Evolutionary conservation across 129 eudicot genomes (phyloP).

Genomic region (Flaveria ramosissima): DNA sequence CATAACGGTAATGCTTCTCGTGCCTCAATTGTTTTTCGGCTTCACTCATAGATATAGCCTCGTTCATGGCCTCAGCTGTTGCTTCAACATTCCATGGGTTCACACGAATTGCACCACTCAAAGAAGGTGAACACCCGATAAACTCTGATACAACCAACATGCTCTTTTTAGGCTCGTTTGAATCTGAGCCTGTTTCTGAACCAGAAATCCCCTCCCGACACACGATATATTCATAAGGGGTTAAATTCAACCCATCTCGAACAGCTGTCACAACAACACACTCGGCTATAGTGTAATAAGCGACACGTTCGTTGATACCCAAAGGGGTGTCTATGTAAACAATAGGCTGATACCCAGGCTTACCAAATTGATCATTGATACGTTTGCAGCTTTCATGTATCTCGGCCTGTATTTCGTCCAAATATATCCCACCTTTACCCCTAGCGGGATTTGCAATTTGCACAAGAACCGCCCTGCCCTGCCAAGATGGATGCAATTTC

Average conservation of each 20-base stretch:
- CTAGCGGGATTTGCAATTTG: constrained; percentile 80
- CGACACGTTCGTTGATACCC: constrained; percentile 58
- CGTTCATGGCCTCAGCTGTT: constrained; percentile 87
- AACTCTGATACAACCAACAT: constrained; percentile 92
- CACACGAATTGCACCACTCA: constrained; percentile 86
- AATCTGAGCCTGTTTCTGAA: constrained; percentile 47
- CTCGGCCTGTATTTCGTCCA: constrained; percentile 68
- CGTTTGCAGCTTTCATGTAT: constrained; percentile 75
- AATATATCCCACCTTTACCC: constrained; percentile 72
- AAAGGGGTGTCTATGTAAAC: constrained; percentile 62
- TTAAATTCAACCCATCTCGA: constrained; percentile 84
- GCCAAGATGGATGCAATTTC: constrained; percentile 64
- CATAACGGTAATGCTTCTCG: constrained; percentile 87
- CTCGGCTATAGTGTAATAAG: constrained; percentile 84
- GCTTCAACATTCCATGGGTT: constrained; percentile 93
- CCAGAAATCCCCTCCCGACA: constrained; percentile 73
- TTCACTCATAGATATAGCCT: constrained; percentile 81
- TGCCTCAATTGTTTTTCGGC: constrained; percentile 71
- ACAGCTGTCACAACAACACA: constrained; percentile 95
- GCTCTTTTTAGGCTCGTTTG: constrained; percentile 64
- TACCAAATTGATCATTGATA: constrained; percentile 69
- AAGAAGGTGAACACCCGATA: constrained; percentile 90
- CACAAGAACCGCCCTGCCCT: constrained; percentile 68
- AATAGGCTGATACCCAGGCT: constrained; percentile 87
- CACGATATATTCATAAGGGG: constrained; percentile 85